Base-by-base conservation (phyloP, 2,329 filamentous ascomycete species). In the Fusarium sterilihyphosum region DNA sequence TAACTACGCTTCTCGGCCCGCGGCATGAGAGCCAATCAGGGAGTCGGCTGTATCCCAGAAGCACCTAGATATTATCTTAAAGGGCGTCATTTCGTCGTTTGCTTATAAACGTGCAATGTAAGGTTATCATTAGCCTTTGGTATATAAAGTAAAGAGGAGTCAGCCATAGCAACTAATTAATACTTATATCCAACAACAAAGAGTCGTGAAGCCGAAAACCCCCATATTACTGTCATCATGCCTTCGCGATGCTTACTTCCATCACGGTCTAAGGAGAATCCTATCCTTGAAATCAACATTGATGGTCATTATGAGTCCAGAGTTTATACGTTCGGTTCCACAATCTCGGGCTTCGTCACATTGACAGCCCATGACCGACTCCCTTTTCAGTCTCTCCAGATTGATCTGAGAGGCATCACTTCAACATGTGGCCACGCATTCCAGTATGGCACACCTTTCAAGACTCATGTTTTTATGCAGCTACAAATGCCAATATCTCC, bases 391-490 rank as follows among this genome's bases (percentile, higher is more conserved):
- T 50, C 63, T 17, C 9, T 67, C 12, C 52, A 67, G 9, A 8
- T 67, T 33, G 12, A 22, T 37, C 18, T 67, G 0, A 67, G 40
- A 41, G 65, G 65, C 26, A 67, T 14, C 6, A 60, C 38, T 17
- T 46, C 53, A 26, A 67, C 53, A 6, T 33, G 50, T 3, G 37
- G 41, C 12, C 65, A 67, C 20, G 52, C 35, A 13, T 61, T 37
- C 8, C 65, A 67, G 24, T 67, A 67, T 29, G 33, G 62, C 8
- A 40, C 40, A 5, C 63, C 65, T 5, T 52, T 67, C 3, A 26
- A 7, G 17, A 53, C 35, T 1, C 63, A 52, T 37, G n/a, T 35
- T 5, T 67, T 67, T 29, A 11, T 67, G 29, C 22, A 43, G 3
- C 12, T 61, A 1, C 29, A 37, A 10, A 61, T 67, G 46, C 53